Base-by-base conservation (phyloP, 2,329 filamentous ascomycete genomes). In the Fusarium liriodendri region DNA sequence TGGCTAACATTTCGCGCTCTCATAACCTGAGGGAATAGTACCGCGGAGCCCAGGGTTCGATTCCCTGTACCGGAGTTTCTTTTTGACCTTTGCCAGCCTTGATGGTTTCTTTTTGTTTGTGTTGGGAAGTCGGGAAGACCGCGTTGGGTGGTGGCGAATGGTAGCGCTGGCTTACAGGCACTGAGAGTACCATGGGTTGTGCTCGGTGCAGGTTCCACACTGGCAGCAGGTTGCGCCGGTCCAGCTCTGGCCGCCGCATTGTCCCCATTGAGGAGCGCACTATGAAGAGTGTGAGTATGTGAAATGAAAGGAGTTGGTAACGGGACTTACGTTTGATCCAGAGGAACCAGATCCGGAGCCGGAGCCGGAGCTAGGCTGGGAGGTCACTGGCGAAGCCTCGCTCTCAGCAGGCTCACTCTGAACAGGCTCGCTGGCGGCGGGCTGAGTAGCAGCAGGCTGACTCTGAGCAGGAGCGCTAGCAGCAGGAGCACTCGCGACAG, bases 1-100 rank as follows among this genome's bases (percentile, higher is more conserved):
- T 77, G 73, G 72, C 65, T 72, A 79, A 77, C 76, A 77, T 76
- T 76, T 77, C 72, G 71, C 76, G 75, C 76, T 78, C 76, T 78
- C 76, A 78, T 67, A 71, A 76, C 69, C 33, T 75, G 72, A 75
- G 75, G 58, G 75, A 74, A 58, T n/a, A 52, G 32, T 11, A 37
- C 54, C 35, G 54, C 54, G 54, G 55, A 58, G 55, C 55, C 55
- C 55, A 58, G 55, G 55, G 55, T 58, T 58, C 55, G 55, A 58
- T 58, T 58, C 55, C 55, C 55, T 58, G 55, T 58, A 58, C 55
- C 55, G 55, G 55, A 58, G 55, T 29, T 40, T 40, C 35, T 25
- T 58, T 58, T 57, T 32, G 27, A 9, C 2, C 3, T 29, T 29
- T 29, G 7, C 27, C 7, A 29, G 27, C 7, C 27, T 29, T 9